Conservation (phyloP, 2,329 filamentous ascomycete genomes). For the Coniochaeta sp. region DNA sequence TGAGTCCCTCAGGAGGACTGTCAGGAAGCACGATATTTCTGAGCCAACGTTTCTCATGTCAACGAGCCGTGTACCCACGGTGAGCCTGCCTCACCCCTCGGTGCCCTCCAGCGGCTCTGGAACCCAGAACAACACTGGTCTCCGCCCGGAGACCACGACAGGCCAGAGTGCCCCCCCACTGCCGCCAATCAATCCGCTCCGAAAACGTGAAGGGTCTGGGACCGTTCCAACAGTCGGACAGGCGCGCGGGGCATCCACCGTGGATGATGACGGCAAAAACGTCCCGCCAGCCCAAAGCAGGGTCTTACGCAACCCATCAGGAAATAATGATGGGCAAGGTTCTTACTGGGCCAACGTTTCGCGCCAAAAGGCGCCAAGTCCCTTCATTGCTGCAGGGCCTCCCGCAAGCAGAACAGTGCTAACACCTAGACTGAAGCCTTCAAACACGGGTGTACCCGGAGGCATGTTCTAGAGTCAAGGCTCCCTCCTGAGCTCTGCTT, state of each 20-base stretch:
- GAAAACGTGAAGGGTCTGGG: slow-evolving; percentile 29
- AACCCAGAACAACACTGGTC: slow-evolving; percentile 29
- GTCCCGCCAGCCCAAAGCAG: background rate
- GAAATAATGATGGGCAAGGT: slow-evolving; percentile 21
- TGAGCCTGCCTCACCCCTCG: slow-evolving; percentile 26
- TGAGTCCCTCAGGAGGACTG: slow-evolving; percentile 31
- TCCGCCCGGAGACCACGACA: slow-evolving; percentile 28
- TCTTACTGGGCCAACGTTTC: background rate
- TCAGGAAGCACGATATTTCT: slow-evolving; percentile 41
- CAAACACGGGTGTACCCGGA: slow-evolving; percentile 21
- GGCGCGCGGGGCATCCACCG: background rate
- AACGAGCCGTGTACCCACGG: slow-evolving; percentile 35
- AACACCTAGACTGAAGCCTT: slow-evolving; percentile 18
- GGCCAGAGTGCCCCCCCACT: slow-evolving; percentile 37
- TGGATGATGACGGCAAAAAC: background rate
- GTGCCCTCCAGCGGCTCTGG: slow-evolving; percentile 14
- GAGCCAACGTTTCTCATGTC: slow-evolving; percentile 41
- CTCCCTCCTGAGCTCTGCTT: background rate
- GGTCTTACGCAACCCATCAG: slow-evolving; percentile 26
- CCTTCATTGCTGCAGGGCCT: slow-evolving; percentile 21
- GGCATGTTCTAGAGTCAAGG: slow-evolving; percentile 24
- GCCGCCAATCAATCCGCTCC: slow-evolving; percentile 52
- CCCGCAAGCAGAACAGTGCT: slow-evolving; percentile 26
- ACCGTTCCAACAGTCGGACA: slow-evolving; percentile 3
- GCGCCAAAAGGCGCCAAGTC: slow-evolving; percentile 9